These are phyloP conservation scores for Hypocrella siamensis DNA, from an alignment of 2,329 filamentous ascomycete species.

Conservation along the genomic window DNA sequence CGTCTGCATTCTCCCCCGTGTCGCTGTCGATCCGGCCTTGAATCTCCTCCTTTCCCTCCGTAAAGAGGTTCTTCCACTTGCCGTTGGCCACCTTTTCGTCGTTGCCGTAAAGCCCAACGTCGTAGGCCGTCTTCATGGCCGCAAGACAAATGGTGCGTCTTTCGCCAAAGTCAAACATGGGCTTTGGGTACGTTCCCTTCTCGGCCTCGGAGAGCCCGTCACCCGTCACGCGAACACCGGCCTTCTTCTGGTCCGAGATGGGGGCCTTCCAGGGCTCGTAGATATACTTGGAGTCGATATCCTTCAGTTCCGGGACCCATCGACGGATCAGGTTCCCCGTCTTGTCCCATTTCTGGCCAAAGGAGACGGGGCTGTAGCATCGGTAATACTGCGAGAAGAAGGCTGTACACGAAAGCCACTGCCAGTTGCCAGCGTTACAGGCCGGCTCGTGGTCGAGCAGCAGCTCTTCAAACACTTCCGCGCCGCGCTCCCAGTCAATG, in stretches of 20 bases:
- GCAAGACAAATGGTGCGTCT: conserved; percentile 46
- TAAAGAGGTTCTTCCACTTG: conserved; percentile 33
- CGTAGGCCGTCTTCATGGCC: conserved; percentile 57
- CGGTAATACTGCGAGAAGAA: conserved; percentile 61
- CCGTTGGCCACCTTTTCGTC: conserved; percentile 46
- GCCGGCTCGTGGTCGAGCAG: conserved; percentile 61
- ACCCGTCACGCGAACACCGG: conserved; percentile 44
- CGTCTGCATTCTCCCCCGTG: conserved; percentile 17
- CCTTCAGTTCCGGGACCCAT: conserved; percentile 51
- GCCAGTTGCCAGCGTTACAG: conserved; percentile 64
- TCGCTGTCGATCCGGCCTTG: conserved; percentile 19
- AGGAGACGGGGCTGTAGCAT: conserved; percentile 54
- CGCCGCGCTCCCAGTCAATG: conserved; percentile 63
- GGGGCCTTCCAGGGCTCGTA: conserved; percentile 70
- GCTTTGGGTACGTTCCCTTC: conserved; percentile 48
- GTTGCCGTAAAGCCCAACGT: conserved; percentile 47
- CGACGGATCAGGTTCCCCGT: conserved; percentile 46
- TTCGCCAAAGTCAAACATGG: conserved; percentile 61
- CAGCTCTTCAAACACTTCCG: conserved; percentile 63
- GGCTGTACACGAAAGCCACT: conserved; percentile 61
- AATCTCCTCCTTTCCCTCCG: conserved; percentile 20
- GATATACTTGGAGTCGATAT: conserved; percentile 52
- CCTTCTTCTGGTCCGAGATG: conserved; percentile 50
- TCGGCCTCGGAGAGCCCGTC: conserved; percentile 28
- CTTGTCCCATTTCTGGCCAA: conserved; percentile 63